Percentiles rank a stretch among this genome's conserved stretches.
phyloP scores from a whole-genome alignment of 2,329 filamentous ascomycete species.

The Elsinoe perseae region DNA sequence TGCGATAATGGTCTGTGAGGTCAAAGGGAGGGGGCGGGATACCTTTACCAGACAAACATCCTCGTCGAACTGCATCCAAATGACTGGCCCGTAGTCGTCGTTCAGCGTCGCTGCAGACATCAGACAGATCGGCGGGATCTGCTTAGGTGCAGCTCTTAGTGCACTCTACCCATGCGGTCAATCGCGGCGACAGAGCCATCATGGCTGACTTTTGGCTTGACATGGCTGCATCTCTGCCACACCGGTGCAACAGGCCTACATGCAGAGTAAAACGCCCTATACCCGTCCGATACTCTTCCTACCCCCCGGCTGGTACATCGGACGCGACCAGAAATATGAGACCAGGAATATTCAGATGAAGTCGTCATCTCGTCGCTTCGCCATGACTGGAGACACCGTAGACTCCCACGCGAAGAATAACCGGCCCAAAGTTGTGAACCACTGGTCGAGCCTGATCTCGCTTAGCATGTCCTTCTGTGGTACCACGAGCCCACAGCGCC shows the following conservation, averaged over 20 bases:
- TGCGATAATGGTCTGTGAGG: background rate
- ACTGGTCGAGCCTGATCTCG: slow-evolving; percentile 11
- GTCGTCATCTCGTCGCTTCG: background rate
- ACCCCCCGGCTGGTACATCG: background rate
- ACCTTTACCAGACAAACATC: background rate
- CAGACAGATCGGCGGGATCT: slow-evolving; percentile 2
- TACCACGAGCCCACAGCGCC: background rate
- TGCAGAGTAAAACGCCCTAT: background rate
- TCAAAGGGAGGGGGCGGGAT: background rate
- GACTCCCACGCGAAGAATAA: background rate
- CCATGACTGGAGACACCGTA: background rate
- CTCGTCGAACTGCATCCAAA: background rate
- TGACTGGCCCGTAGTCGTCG: background rate
- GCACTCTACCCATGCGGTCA: slow-evolving; percentile 2
- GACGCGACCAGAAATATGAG: background rate
- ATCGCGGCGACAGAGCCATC: background rate
- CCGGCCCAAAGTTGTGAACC: slow-evolving; percentile 1
- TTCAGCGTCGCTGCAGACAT: slow-evolving; percentile 13
- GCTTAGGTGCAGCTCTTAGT: slow-evolving; percentile 6
- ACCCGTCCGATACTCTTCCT: background rate
- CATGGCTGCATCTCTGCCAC: background rate
- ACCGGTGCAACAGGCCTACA: background rate
- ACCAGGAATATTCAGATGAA: background rate
- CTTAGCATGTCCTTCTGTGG: slow-evolving; percentile 1
- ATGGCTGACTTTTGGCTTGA: background rate